Evolutionary conservation across 2,329 filamentous ascomycete species (phyloP).

Genomic region (Colletotrichum musae): DNA sequence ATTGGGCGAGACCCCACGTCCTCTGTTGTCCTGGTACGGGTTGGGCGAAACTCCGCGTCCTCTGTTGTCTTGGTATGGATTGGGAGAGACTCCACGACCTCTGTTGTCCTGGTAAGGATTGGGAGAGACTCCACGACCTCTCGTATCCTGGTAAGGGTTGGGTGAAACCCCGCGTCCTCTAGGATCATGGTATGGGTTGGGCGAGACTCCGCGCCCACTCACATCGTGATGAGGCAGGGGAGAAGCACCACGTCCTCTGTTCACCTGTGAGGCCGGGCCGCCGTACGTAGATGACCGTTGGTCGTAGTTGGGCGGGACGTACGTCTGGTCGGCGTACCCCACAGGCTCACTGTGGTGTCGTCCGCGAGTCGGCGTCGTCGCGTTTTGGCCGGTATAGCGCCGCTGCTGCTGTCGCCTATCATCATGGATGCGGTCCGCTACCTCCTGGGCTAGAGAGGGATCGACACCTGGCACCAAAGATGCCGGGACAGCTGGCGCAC

Average conservation of each 20-base stretch:
- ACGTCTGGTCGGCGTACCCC: conserved; percentile 46
- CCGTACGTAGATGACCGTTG: conserved; percentile 57
- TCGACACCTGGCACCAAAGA: conserved; percentile 75
- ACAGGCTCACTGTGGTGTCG: conserved; percentile 51
- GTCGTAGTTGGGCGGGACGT: conserved; percentile 60
- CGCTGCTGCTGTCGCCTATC: conserved; percentile 63
- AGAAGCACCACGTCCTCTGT: conserved; percentile 54
- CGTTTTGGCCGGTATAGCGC: conserved; percentile 59
- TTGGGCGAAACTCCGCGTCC: conserved; percentile 6
- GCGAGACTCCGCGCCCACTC: no score
- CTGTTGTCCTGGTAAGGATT: conserved; percentile 50
- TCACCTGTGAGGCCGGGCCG: conserved; percentile 45
- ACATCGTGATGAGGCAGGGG: conserved; percentile 53
- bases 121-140: conserved; percentile 28
- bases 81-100: conserved; percentile 4
- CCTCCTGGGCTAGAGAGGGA: conserved; percentile 67
- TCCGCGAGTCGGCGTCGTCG: conserved; percentile 59
- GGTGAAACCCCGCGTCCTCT: no score
- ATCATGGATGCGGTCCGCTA: conserved; percentile 70
- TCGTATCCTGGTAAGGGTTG: conserved; percentile 51
- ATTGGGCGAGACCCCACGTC: conserved; percentile 57
- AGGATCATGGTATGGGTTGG: no score
- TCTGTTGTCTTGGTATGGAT: conserved; percentile 42
- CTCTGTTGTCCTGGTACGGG: conserved; percentile 48
- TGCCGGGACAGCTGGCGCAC: conserved; percentile 65